Evolutionary conservation across 2,329 filamentous ascomycete genomes (phyloP).

Genomic region (Alternaria panax): DNA sequence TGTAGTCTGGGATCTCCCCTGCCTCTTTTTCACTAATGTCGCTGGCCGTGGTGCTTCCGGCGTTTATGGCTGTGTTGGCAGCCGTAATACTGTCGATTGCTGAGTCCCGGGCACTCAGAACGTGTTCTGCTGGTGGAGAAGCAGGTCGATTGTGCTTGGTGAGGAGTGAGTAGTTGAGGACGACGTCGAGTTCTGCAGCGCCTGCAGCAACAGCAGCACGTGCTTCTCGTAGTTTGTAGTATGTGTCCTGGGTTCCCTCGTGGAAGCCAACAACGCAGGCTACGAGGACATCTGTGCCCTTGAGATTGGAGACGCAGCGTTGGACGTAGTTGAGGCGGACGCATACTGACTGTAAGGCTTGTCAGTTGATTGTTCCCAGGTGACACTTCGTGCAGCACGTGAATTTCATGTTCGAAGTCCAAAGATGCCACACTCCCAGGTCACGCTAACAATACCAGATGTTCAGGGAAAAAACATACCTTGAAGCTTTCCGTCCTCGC

Average conservation of each 20-base stretch:
- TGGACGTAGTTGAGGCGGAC: constrained; percentile 63
- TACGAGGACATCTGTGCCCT: constrained; percentile 58
- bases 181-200: constrained; percentile 65
- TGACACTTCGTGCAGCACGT: background rate
- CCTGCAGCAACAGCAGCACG: constrained; percentile 58
- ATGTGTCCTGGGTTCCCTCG: constrained; percentile 63
- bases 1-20: constrained; percentile 53
- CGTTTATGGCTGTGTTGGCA: constrained; percentile 41
- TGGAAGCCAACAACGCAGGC: constrained; percentile 68
- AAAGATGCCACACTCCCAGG: background rate
- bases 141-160: constrained; percentile 35
- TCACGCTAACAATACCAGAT: background rate
- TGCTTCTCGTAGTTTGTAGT: constrained; percentile 61
- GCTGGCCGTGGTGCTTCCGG: constrained; percentile 17
- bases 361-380: constrained; percentile 6
- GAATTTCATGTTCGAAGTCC: background rate
- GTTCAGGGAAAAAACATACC: constrained; percentile 34
- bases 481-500: constrained; percentile 58
- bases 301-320: constrained; percentile 58
- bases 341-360: constrained; percentile 60
- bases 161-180: constrained; percentile 63
- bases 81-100: constrained; percentile 46
- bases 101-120: constrained; percentile 31
- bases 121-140: constrained; percentile 4
- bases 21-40: constrained; percentile 14